Evolutionary conservation across 2,329 filamentous ascomycete genomes (phyloP).

Genomic region (Lachnellula cervina): DNA sequence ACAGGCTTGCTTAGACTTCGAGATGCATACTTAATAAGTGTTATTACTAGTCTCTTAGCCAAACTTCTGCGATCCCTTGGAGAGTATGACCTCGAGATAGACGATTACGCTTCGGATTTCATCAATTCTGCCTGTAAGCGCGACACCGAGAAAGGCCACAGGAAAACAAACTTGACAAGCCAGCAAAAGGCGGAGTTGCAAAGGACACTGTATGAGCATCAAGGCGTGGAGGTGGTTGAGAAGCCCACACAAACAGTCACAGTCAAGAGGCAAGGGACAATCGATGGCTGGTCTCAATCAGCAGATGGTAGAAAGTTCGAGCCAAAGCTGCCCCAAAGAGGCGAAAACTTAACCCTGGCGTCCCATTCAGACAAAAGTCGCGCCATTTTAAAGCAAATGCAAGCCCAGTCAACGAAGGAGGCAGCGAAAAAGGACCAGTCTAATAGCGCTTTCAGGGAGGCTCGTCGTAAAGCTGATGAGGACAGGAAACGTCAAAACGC

Average conservation of each 20-base stretch:
- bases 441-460: conserved; percentile 60
- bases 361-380: conserved; percentile 29
- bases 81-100: conserved; percentile 69
- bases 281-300: conserved; percentile 60
- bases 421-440: conserved; percentile 13
- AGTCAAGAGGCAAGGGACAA: conserved; percentile 51
- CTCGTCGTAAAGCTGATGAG: conserved; percentile 68
- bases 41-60: conserved; percentile 74
- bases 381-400: conserved; percentile 24
- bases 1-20: conserved; percentile 86
- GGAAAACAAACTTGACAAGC: conserved; percentile 73
- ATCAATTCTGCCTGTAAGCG: conserved; percentile 61
- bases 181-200: conserved; percentile 81
- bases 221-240: conserved; percentile 47
- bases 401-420: conserved; percentile 9
- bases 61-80: conserved; percentile 81
- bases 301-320: conserved; percentile 34
- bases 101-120: conserved; percentile 51
- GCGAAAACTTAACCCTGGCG: background rate
- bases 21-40: conserved; percentile 78
- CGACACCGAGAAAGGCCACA: conserved; percentile 49
- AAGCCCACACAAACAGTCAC: conserved; percentile 43
- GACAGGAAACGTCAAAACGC: conserved; percentile 69
- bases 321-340: conserved; percentile 20
- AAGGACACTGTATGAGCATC: conserved; percentile 55